A percentile compares a stretch with the other conserved stretches of the same genome.
Conservation (phyloP, 2,329 filamentous ascomycete genomes). For the Phaeophleospora eucalypticola region DNA sequence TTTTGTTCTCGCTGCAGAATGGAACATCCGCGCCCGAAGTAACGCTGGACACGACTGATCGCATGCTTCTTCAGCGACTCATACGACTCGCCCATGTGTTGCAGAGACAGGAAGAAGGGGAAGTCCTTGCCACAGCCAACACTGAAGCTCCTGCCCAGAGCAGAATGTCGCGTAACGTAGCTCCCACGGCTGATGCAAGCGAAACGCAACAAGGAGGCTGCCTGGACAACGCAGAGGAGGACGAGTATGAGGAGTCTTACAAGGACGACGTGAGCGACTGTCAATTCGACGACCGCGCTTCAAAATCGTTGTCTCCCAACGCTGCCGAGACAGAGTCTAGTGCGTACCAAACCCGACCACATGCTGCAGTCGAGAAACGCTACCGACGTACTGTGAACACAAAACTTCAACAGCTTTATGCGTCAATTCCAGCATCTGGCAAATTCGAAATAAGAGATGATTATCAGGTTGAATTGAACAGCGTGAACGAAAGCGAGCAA, state of each 20-base stretch:
- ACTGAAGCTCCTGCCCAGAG: no score
- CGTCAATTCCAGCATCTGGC: conserved; percentile 14
- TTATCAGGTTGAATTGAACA: conserved; percentile 1
- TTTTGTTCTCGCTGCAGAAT: neutral
- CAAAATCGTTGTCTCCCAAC: neutral
- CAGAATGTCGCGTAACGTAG: no score
- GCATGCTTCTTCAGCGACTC: neutral
- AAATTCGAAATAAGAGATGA: conserved; percentile 9
- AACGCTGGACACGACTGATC: neutral
- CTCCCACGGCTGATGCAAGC: no score
- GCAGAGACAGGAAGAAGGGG: neutral
- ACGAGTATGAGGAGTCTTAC: neutral
- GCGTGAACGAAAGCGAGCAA: conserved; percentile 5
- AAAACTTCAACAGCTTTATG: conserved; percentile 18
- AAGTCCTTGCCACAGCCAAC: no score
- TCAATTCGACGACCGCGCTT: neutral
- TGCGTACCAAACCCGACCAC: conserved; percentile 11
- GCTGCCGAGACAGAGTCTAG: neutral
- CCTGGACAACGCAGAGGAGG: neutral
- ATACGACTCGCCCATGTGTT: neutral
- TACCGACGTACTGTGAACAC: conserved; percentile 18
- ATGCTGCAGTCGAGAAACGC: conserved; percentile 18
- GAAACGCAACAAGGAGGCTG: neutral
- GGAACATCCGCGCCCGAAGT: neutral
- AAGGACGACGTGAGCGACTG: neutral